Conservation (phyloP, 257 asterid genomes). For the Solanum bulbocastanum region DNA sequence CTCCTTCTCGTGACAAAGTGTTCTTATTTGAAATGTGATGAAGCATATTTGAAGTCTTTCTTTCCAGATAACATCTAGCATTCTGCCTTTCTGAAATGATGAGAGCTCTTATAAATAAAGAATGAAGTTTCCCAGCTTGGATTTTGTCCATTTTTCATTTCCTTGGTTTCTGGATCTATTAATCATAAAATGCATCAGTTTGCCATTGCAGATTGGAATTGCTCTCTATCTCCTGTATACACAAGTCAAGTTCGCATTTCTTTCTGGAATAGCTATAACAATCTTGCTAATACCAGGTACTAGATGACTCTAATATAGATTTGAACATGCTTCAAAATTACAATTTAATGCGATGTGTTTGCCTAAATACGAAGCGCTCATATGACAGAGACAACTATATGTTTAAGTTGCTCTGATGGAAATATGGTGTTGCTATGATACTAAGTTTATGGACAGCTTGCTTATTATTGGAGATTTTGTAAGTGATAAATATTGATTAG, state of each 20-base stretch:
- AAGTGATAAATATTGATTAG: neutral
- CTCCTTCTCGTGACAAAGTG: neutral
- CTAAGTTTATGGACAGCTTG: neutral
- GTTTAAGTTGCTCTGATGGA: neutral
- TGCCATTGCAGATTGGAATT: conserved; percentile 94
- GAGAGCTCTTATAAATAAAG: neutral
- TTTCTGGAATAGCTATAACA: conserved; percentile 81
- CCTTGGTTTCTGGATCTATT: neutral
- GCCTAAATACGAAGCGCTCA: neutral
- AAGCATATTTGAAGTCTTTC: neutral
- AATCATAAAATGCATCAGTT: conserved; percentile 44
- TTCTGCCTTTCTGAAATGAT: neutral
- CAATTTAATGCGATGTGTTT: neutral
- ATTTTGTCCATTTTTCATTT: neutral
- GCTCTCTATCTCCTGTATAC: conserved; percentile 76
- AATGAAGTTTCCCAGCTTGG: neutral
- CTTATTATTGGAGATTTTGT: neutral
- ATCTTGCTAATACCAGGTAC: conserved; percentile 89
- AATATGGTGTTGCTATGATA: neutral
- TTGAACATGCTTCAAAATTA: neutral
- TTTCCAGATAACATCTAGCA: neutral
- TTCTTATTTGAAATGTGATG: neutral
- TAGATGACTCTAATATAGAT: neutral
- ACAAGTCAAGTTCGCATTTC: conserved; percentile 90
- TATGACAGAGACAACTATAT: neutral